These are phyloP conservation scores for Asterophora lycoperdoides DNA, from an alignment of 768 basidiomycete species.

Conservation along the genomic window DNA sequence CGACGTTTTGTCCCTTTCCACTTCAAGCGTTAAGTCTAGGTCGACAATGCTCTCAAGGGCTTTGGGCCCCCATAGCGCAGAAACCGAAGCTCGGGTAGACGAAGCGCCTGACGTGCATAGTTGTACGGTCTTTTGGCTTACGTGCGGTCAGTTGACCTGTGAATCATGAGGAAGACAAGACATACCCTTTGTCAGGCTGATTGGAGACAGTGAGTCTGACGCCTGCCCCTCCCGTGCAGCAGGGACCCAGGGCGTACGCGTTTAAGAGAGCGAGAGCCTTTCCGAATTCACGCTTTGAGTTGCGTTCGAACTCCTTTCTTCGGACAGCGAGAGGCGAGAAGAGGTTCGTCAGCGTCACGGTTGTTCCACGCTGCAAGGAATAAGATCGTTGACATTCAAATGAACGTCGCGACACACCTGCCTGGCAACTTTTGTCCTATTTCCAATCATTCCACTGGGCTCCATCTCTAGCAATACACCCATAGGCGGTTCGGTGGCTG, in stretches of 20 bases:
- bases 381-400: not conserved
- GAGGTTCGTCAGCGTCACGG: slow-evolving; percentile 62
- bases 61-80: slow-evolving; percentile 82
- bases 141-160: not conserved
- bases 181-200: slow-evolving; percentile 66
- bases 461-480: slow-evolving; percentile 79
- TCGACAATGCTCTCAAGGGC: slow-evolving; percentile 71
- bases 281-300: slow-evolving; percentile 83
- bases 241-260: slow-evolving; percentile 88
- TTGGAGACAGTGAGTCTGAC: slow-evolving; percentile 76
- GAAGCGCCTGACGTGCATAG: slow-evolving; percentile 69
- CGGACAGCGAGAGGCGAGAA: slow-evolving; percentile 87
- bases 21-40: slow-evolving; percentile 64
- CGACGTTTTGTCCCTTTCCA: slow-evolving; percentile 58
- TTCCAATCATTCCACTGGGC: slow-evolving; percentile 53
- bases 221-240: slow-evolving; percentile 59
- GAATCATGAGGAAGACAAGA: slow-evolving; percentile 8
- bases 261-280: slow-evolving; percentile 80
- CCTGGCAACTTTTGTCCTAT: slow-evolving; percentile 63
- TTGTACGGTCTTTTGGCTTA: slow-evolving; percentile 62
- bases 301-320: slow-evolving; percentile 85
- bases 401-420: slow-evolving; percentile 45
- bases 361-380: slow-evolving; percentile 76
- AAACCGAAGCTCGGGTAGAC: slow-evolving; percentile 58
- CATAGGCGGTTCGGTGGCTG: slow-evolving; percentile 74